These are phyloP conservation scores for Pichia deserticola DNA, from an alignment of 805 yeast genomes.

Conservation along the genomic window DNA sequence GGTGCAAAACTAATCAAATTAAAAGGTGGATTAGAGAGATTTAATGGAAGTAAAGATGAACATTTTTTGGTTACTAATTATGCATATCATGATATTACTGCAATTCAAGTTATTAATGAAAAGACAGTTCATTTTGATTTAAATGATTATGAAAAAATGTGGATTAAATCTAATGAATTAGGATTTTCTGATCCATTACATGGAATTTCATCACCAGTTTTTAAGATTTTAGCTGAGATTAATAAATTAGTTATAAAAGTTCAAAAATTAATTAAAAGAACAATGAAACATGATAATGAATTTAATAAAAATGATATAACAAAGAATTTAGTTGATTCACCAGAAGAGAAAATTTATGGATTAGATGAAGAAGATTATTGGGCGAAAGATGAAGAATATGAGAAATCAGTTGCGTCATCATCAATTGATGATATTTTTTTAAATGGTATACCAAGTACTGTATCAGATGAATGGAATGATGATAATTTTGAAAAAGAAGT, in stretches of 20 bases:
- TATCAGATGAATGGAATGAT: constrained; percentile 12
- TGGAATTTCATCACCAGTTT: constrained; percentile 67
- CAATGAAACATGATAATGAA: constrained; percentile 10
- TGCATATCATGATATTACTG: constrained; percentile 72
- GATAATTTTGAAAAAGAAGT: constrained; percentile 17
- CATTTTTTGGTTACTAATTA: constrained; percentile 72
- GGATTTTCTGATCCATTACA: constrained; percentile 59
- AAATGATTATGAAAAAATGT: constrained; percentile 49
- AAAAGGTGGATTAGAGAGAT: constrained; percentile 53
- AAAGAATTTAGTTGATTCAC: background rate
- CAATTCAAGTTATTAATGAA: constrained; percentile 50
- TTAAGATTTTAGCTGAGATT: constrained; percentile 59
- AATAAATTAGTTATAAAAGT: constrained; percentile 51
- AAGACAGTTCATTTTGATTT: constrained; percentile 61
- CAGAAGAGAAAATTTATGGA: constrained; percentile 3
- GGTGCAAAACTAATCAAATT: constrained; percentile 55
- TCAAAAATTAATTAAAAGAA: constrained; percentile 30
- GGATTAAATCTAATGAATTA: constrained; percentile 31
- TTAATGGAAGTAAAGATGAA: constrained; percentile 49
- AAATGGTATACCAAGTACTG: constrained; percentile 3
- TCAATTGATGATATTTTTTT: constrained; percentile 8
- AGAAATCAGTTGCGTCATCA: constrained; percentile 16
- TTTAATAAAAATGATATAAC: constrained; percentile 5
- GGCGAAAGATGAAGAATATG: background rate
- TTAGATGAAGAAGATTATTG: constrained; percentile 9